phyloP scores from a whole-genome alignment of 805 yeast species.

The Candida verbasci region DNA sequence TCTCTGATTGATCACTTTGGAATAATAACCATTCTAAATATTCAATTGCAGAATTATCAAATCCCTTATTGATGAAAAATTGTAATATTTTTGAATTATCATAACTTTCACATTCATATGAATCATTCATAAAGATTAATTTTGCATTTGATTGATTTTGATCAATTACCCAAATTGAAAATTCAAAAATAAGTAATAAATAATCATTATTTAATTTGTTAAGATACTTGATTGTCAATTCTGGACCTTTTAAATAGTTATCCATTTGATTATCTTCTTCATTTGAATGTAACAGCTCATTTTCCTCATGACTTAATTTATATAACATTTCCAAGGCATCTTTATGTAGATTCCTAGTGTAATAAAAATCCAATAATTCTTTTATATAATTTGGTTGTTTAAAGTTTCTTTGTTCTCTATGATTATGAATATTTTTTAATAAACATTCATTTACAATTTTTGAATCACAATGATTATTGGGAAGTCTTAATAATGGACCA shows the following conservation, averaged over 20 bases:
- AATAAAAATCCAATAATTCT: slow-evolving; percentile 77
- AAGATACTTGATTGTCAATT: slow-evolving; percentile 51
- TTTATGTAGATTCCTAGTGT: slow-evolving; percentile 54
- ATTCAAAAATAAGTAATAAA: slow-evolving; percentile 54
- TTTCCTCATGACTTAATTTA: slow-evolving; percentile 18
- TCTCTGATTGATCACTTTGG: slow-evolving; percentile 29
- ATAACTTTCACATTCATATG: slow-evolving; percentile 55
- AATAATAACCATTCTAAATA: slow-evolving; percentile 46
- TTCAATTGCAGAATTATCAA: slow-evolving; percentile 18
- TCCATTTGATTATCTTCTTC: slow-evolving; percentile 18
- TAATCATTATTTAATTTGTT: slow-evolving; percentile 48
- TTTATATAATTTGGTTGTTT: slow-evolving; percentile 40
- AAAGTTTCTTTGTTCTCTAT: slow-evolving; percentile 9
- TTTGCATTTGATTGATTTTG: slow-evolving; percentile 26
- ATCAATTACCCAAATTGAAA: slow-evolving; percentile 47
- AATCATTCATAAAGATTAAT: slow-evolving; percentile 61
- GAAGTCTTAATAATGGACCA: slow-evolving; percentile 76
- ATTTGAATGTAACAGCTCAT: slow-evolving; percentile 7
- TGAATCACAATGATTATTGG: slow-evolving; percentile 67
- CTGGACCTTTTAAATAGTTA: slow-evolving; percentile 32
- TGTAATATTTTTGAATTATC: slow-evolving; percentile 51
- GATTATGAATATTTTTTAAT: slow-evolving; percentile 25
- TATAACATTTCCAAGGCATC: slow-evolving; percentile 63
- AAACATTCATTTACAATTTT: slow-evolving; percentile 55
- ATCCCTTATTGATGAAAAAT: slow-evolving; percentile 35